phyloP scores from a whole-genome alignment of 495 filamentous ascomycete genomes.

The Penicillium turbatum region DNA sequence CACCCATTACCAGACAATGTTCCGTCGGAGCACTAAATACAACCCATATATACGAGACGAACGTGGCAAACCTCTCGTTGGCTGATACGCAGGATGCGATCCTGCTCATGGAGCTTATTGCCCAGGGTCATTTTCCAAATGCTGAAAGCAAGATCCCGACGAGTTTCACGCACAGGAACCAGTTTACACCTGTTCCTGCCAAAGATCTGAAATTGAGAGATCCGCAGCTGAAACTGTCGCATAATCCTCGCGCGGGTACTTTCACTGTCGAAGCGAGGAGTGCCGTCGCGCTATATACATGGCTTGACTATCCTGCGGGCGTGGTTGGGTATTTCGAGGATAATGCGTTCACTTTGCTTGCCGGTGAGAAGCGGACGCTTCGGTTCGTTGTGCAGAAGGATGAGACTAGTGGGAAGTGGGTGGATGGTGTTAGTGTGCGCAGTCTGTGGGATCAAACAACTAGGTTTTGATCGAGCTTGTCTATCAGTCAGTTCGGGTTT shows the following conservation, averaged over 20 bases:
- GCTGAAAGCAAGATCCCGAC: constrained; percentile 28
- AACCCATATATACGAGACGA: constrained; percentile 48
- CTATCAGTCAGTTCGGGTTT: too few relatives aligned
- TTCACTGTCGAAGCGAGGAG: constrained; percentile 56
- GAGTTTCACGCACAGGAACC: constrained; percentile 54
- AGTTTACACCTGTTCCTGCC: constrained; percentile 51
- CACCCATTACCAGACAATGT: constrained; percentile 37
- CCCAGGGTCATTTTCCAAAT: constrained; percentile 52
- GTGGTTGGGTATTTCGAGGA: constrained; percentile 57
- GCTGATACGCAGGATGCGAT: constrained; percentile 44
- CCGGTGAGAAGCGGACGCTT: constrained; percentile 49
- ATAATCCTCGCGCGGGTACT: constrained; percentile 29
- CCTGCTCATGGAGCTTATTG: constrained; percentile 52
- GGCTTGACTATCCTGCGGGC: constrained; percentile 58
- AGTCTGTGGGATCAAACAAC: constrained; percentile 64
- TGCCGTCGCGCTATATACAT: constrained; percentile 62
- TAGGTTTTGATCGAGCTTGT: constrained; percentile 6
- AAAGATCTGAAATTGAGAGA: constrained; percentile 52
- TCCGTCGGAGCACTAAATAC: constrained; percentile 58
- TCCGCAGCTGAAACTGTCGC: constrained; percentile 47
- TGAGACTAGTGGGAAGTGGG: constrained; percentile 47
- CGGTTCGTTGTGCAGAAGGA: constrained; percentile 49
- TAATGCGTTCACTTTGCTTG: constrained; percentile 56
- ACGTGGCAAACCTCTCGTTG: constrained; percentile 32
- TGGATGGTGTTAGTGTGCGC: constrained; percentile 49